Evolutionary conservation across 2,329 filamentous ascomycete genomes (phyloP), one percentile per base, ranked within the genome.

Genomic region (Thielaviopsis euricoi): DNA sequence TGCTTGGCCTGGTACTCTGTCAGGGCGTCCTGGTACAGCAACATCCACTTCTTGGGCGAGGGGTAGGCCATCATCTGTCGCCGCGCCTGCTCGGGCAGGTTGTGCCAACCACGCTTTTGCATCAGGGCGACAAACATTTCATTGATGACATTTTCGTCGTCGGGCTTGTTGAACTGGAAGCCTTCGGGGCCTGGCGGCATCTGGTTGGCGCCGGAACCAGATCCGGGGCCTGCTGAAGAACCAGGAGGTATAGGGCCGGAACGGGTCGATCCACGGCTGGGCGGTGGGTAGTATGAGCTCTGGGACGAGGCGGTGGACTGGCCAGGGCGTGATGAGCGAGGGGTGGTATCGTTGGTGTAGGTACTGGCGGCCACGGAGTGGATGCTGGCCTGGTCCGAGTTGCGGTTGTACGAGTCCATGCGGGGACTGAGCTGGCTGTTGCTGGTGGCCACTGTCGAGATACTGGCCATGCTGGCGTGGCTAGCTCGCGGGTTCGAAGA

Each of bases 91-190:
- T 98, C 93, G 5, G 93, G 93, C 63, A 98, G 75, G 70, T 94
- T 94, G 73, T 95, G 93, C 88, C 90, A 97, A 63, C 91, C 93
- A 72, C 93, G 82, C 73, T 96, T 96, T 67, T 95, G 87, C 93
- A 98, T 97, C 63, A 98, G 74, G 56, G 89, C 85, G 66, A 90
- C 76, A 67, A 97, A 97, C 75, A 95, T 87, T 66, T 90, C 83
- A 68, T 97, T 89, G 52, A 96, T 86, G 15, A 95, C 74, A 60
- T 83, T 80, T 66, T 94, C 89, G 68, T 94, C 87, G 56, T 83
- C 79, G 17, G 89, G 89, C 64, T 86, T 82, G 52, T 82, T 79
- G 55, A 93, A 80, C 62, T 82, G 71, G 64, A 82, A 80, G 23
- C 73, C 74, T 43, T 80, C 78, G 62, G 66, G 63, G 48, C 67